Percentiles rank a stretch among this genome's conserved stretches.
These are phyloP conservation scores for Tetracladium maxilliforme DNA, from an alignment of 2,329 filamentous ascomycete species.

Conservation along the genomic window DNA sequence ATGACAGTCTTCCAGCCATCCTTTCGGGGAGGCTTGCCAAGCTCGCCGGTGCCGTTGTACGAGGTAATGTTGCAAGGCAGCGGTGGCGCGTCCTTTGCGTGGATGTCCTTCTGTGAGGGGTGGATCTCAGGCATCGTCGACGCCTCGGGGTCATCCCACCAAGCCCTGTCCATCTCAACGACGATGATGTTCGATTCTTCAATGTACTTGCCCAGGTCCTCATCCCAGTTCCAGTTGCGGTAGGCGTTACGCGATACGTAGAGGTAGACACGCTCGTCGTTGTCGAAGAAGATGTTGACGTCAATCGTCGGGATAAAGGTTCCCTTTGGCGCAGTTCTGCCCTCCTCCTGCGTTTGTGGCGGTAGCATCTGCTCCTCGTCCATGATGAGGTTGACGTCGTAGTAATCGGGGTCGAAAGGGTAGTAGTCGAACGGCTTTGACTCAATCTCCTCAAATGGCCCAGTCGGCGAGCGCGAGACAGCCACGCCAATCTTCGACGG, in stretches of 20 bases:
- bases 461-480: conserved; percentile 17
- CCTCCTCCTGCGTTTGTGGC: conserved; percentile 12
- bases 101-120: conserved; percentile 12
- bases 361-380: conserved; percentile 18
- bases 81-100: conserved; percentile 11
- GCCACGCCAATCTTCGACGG: conserved; percentile 19
- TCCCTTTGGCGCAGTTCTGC: conserved; percentile 15
- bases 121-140: conserved; percentile 18
- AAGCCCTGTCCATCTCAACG: conserved; percentile 16
- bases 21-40: conserved; percentile 17
- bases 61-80: conserved; percentile 15
- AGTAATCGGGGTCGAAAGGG: conserved; percentile 18
- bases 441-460: conserved; percentile 17
- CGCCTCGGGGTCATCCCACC: conserved; percentile 19
- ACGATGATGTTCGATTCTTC: conserved; percentile 22
- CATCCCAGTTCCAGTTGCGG: conserved; percentile 21
- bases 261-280: conserved; percentile 7
- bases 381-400: conserved; percentile 22
- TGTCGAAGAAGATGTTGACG: conserved; percentile 7
- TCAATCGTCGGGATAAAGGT: conserved; percentile 17
- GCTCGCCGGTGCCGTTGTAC: conserved; percentile 19
- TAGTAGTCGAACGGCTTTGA: conserved; percentile 17
- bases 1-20: conserved; percentile 21
- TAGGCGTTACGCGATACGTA: conserved; percentile 20
- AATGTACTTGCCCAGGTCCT: conserved; percentile 16